Percentiles rank a stretch among this genome's conserved stretches.
Evolutionary conservation across 306 rosid species (phyloP).

Genomic region (Cicer cuneatum): DNA sequence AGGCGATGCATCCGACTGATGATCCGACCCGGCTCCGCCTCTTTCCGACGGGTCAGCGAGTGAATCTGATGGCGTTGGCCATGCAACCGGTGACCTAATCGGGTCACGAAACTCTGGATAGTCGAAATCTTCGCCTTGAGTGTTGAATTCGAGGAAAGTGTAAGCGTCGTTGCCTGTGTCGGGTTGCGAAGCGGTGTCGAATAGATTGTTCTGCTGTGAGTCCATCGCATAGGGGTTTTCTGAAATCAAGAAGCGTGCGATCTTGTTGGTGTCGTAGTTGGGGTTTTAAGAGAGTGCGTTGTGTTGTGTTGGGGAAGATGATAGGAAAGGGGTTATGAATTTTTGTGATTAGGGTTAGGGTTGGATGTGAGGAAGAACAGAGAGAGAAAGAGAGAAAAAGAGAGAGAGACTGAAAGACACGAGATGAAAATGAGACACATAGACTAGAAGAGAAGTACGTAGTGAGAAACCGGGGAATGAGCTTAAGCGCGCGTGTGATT

Average conservation of each 20-base stretch:
- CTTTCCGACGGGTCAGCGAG: constrained; percentile 76
- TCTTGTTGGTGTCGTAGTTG: constrained; percentile 30
- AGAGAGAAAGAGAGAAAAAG: constrained; percentile 28
- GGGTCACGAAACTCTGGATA: constrained; percentile 96
- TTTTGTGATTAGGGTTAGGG: constrained; percentile 73
- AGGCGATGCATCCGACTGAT: constrained; percentile 92
- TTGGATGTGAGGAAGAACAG: constrained; percentile 27
- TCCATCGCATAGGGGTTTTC: constrained; percentile 59
- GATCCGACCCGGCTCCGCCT: constrained; percentile 73
- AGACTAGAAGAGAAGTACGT: background rate
- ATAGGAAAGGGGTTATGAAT: constrained; percentile 46
- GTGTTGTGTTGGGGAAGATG: background rate
- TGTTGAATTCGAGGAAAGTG: constrained; percentile 97
- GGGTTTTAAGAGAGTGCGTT: constrained; percentile 52
- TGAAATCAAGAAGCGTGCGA: constrained; percentile 2
- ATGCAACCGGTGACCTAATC: constrained; percentile 81
- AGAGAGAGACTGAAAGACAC: constrained; percentile 30
- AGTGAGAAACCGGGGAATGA: constrained; percentile 20
- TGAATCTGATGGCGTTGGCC: constrained; percentile 98
- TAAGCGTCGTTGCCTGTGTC: constrained; percentile 95
- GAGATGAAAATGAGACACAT: constrained; percentile 22
- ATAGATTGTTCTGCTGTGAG: constrained; percentile 81
- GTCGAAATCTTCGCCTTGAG: constrained; percentile 98
- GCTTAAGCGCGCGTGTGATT: constrained; percentile 37
- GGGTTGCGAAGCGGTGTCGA: constrained; percentile 96